phyloP scores from a whole-genome alignment of 805 yeast genomes.

The Hanseniaspora occidentalis region DNA sequence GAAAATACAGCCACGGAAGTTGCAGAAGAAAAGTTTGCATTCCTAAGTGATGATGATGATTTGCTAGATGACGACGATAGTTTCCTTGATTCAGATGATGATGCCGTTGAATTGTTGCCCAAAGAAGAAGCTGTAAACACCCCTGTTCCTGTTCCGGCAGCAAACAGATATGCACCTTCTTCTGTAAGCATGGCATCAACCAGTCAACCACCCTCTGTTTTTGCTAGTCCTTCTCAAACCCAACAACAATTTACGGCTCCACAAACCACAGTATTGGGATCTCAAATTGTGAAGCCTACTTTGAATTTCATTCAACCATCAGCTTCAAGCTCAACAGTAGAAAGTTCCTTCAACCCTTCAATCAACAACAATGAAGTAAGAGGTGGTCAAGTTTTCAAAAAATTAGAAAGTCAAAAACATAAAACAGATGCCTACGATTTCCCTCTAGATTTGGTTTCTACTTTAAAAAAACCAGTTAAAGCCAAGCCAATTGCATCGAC shows the following conservation, averaged over 20 bases:
- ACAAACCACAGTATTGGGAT: not conserved
- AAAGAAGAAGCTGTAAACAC: not conserved
- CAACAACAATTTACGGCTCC: not conserved
- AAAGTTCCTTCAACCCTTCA: not conserved
- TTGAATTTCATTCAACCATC: constrained; percentile 1
- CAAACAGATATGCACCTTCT: constrained; percentile 5
- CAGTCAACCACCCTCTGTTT: not conserved
- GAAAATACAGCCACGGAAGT: too few relatives aligned
- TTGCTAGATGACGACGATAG: constrained; percentile 31
- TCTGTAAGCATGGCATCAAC: not conserved
- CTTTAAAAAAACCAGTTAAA: constrained; percentile 20
- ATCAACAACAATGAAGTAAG: constrained; percentile 3
- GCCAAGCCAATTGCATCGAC: constrained; percentile 28
- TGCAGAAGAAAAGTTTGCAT: not conserved
- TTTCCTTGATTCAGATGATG: constrained; percentile 21
- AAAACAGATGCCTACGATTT: constrained; percentile 72
- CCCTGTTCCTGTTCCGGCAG: too few relatives aligned
- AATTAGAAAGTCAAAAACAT: constrained; percentile 36
- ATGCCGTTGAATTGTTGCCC: constrained; percentile 4
- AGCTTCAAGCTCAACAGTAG: not conserved
- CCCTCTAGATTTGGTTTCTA: constrained; percentile 42
- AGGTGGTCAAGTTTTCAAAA: constrained; percentile 18
- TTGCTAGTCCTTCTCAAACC: not conserved
- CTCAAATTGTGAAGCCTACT: not conserved
- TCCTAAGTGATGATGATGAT: constrained; percentile 26